Evolutionary conservation across 1,284 basidiomycete species (phyloP), one percentile per base, ranked within the genome.

Genomic region (Rhodofomes roseus): DNA sequence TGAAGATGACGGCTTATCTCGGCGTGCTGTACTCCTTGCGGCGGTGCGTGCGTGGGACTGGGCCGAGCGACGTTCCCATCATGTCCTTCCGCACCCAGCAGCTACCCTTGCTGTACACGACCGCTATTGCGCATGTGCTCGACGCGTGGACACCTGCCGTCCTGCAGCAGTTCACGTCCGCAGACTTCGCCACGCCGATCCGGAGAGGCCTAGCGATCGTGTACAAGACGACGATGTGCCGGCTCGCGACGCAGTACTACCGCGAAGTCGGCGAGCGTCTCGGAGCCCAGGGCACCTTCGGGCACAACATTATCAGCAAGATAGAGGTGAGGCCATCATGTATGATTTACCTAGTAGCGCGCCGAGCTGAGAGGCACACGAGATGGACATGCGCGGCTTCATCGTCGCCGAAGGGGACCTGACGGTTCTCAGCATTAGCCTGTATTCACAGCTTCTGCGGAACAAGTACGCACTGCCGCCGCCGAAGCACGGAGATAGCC

Each of bases 51-150:
- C 69, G 74, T 43, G 80, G 81, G 1, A 80, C 78, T 64, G 69
- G 70, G 5, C 62, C 70, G 27, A 52, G 65, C 16, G 76, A 74
- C 14, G 68, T 76, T 3, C 80, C 81, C 0, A 82, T 84, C 66
- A 76, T 83, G 55, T 70, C 77, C 12, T 84, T 84, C 71, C 76
- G 83, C 23, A 84, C 82, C 0, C 83, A 84, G 62, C 81, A 83
- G 58, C 79, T 77, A 74, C 81, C 82, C 6, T 71, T 84, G 27
- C 66, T 77, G 23, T 75, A 82, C 41, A 77, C 77, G 2, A 74
- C 76, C 6, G 79, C 82, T 1, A 75, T 77, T 12, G 75, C 74
- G n/a, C 73, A 77, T 65, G 79, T 84, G 25, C 68, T 82, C 68
- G 74, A 72, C 29, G 77, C 72, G 54, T 83, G 80, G 79, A 81